Evolutionary conservation across 1,284 basidiomycete genomes (phyloP), one percentile per base, ranked within the genome.

Genomic region (Ceratobasidium sp.): DNA sequence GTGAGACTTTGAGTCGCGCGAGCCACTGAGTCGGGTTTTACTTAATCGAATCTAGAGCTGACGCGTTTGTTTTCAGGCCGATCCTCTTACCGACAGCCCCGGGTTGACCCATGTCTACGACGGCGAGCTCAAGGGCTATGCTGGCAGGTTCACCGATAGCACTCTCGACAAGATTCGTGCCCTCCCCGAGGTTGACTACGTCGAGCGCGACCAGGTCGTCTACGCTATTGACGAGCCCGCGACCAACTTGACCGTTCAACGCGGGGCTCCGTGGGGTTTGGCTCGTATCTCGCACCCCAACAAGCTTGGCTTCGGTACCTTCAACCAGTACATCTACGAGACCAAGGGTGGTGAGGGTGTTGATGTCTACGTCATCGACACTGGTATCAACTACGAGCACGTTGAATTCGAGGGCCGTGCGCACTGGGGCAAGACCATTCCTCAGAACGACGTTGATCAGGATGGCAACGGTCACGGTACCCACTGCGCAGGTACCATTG

Each of bases 121-220:
- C 76, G 85, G 88, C 53, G 67, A 76, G 54, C 82, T 94, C 80
- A 91, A 89, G 78, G 96, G 95, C 41, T 96, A 97, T 85, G 89
- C 97, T 59, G 97, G 97, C 72, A 87, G 86, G 80, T 98, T 99
- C 87, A 89, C 91, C 47, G 84, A 89, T 54, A 83, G 85, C 64
- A 91, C 93, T 51, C 82, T 99, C 76, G 88, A 95, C 71, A 88
- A 89, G 80, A 92, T 99, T 81, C 89, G 97, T 73, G 84, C 87
- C 63, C 88, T 93, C 86, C 96, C 97, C 22, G 96, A 97, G 82
- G 96, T 99, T 64, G 94, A 91, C 41, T 97, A 93, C 81, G 87
- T 99, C 76, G 98, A 99, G 86, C 89, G 87, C 77, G 98, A 99
- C 85, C 95, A 97, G 85, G 86, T 96, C 78, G 93, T 97, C 27